Conservation (phyloP, 768 basidiomycete species). For the Auriscalpium microsporum region DNA sequence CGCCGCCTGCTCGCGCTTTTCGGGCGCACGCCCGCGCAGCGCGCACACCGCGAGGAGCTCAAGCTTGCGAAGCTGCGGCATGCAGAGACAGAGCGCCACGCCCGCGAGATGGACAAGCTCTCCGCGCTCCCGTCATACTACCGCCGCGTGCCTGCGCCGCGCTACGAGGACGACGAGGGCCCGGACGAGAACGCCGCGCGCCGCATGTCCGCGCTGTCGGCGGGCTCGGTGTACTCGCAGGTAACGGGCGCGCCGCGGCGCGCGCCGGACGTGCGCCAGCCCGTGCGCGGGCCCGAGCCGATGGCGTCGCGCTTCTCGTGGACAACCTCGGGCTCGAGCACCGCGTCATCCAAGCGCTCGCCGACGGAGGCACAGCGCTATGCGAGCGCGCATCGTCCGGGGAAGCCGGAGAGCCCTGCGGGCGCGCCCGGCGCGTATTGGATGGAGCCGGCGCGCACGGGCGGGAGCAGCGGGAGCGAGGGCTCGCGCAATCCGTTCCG, state of each 20-base stretch:
- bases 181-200: conserved; percentile 4
- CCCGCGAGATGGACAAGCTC: conserved; percentile 27
- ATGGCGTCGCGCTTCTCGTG: conserved; percentile 41
- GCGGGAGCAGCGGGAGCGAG: conserved; percentile 7
- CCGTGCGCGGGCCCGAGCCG: conserved; percentile 32
- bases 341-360: conserved; percentile 23
- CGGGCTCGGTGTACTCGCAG: conserved; percentile 59
- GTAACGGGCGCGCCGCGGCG: conserved; percentile 53
- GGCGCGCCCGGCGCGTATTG: conserved; percentile 31
- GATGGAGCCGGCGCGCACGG: conserved; percentile 35
- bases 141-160: conserved; percentile 12
- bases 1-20: conserved; percentile 45
- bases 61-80: conserved; percentile 42
- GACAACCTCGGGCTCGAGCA: conserved; percentile 34
- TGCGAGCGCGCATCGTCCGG: conserved; percentile 33
- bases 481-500: conserved; percentile 45
- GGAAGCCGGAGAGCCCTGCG: conserved; percentile 13
- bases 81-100: conserved; percentile 41
- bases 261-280: conserved; percentile 67
- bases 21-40: conserved; percentile 30
- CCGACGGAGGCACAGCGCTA: conserved; percentile 56
- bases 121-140: conserved; percentile 35
- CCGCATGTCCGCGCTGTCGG: conserved; percentile 22
- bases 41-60: conserved; percentile 33
- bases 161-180: conserved; percentile 3